Base-by-base conservation (phyloP, 2,329 filamentous ascomycete species). In the Monosporascus sp. region DNA sequence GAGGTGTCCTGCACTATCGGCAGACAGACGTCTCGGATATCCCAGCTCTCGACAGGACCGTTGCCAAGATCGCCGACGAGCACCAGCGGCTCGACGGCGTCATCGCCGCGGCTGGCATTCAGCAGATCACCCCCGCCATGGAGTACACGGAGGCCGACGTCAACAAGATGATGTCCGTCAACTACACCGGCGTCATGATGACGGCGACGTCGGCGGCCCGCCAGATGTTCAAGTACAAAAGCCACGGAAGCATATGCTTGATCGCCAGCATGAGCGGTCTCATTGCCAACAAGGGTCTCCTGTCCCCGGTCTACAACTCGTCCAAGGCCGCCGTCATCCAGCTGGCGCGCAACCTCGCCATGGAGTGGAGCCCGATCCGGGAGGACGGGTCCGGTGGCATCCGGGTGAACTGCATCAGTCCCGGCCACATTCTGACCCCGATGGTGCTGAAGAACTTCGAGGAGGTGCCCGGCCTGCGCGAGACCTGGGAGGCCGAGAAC, bases 371-470 rank as follows among this genome's bases (percentile, higher is more conserved):
- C 37, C 71, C 74, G 18, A 62, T 69, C 24, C 56, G 56, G 5
- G 51, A 65, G 47, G 67, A 72, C 34, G 70, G 69, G 15, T 65
- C 60, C 1, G 73, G 84, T 54, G 81, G 81, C 5, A 86, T 89
- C 55, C 74, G 85, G 0, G 81, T 89, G 51, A 89, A 89, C 68
- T 86, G 82, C 27, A 78, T 89, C 52, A 85, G 81, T 45, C 85
- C 86, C 0, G 85, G 86, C 0, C 84, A 87, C 58, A 86, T 88
- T 54, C 71, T 84, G 6, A 87, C 84, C 2, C 81, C 83, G 1
- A 91, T 91, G 88, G 86, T 89, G 0, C 78, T 84, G 63, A 79
- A 82, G 60, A 76, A 89, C 47, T 89, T 91, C 60, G 75, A 83
- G 56, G 78, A 88, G 59, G 85, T 82, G 20, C 87, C 88, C 0